Evolutionary conservation across 192 early-diverging fungal species (phyloP).

Genomic region (Dissophora globulifera): DNA sequence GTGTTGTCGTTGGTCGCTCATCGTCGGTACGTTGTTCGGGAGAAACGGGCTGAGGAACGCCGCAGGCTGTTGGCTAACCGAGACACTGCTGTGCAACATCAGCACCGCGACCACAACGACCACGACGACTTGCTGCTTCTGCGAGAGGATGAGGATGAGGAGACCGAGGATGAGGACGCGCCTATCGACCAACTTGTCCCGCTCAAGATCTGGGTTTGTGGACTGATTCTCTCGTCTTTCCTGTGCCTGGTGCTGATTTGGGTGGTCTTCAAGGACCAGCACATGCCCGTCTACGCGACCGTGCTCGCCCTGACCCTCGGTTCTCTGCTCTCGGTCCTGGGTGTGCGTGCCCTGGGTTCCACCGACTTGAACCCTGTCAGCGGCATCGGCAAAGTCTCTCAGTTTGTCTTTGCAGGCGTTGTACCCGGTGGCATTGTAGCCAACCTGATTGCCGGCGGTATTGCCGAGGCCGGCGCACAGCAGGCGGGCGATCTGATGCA

Average conservation of each 20-base stretch:
- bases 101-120: too few species aligned
- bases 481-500: conserved; percentile 68
- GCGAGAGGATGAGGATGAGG: too few species aligned
- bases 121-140: too few species aligned
- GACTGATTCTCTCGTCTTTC: conserved; percentile 68
- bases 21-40: conserved; percentile 21
- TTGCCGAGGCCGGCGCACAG: conserved; percentile 75
- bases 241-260: conserved; percentile 71
- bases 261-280: conserved; percentile 67
- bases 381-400: conserved; percentile 86
- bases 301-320: conserved; percentile 77
- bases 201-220: conserved; percentile 67
- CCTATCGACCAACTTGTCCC: conserved; percentile 69
- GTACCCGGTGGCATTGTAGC: conserved; percentile 76
- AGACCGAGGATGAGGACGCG: conserved; percentile 55
- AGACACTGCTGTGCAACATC: too few species aligned
- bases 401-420: conserved; percentile 84
- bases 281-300: conserved; percentile 72
- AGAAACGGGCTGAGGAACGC: conserved; percentile 8
- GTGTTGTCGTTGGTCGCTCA: conserved; percentile 54
- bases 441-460: conserved; percentile 82
- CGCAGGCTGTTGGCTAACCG: conserved; percentile 1
- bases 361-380: conserved; percentile 88
- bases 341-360: conserved; percentile 83
- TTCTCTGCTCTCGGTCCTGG: conserved; percentile 79